Evolutionary conservation across 148 eudicot genomes (phyloP), one percentile per base, ranked within the genome.

Genomic region (Cornus kousa): DNA sequence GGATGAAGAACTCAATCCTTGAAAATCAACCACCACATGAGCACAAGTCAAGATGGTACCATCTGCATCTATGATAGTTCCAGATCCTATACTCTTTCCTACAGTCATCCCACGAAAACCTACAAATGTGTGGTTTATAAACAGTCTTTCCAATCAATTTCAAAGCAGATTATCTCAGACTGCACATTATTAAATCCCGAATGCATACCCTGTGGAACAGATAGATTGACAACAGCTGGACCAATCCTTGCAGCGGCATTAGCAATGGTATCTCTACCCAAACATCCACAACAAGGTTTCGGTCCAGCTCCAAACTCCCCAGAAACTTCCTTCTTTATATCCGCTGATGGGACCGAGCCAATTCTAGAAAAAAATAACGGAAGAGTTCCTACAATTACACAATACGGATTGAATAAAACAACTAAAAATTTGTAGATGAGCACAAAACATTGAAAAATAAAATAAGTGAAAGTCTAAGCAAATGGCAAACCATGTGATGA

Each of bases 191-290:
- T 13, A 57, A 71, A 76, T 68, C 74, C 50, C 31, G 37, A 68
- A 43, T 24, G 48, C 46, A 79, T 87, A 90, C 99, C 90, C 80
- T 86, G 84, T 14, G 92, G 93, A 67, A 91, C 97, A 46, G 97
- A 90, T 70, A 95, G 74, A 84, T 93, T 93, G 78, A 95, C 97
- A 48, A 95, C 97, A 82, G 99, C 94, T 72, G 97, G 93, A 80
- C 97, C 89, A 84, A 93, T 91, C 85, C 79, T 89, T 76, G 99
- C 94, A 85, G 97, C 94, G 39, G 98, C 98, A 84, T 94, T 87
- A 46, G 94, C 93, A 79, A 94, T 88, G 74, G 93, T 87, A 74
- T 94, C 94, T 74, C 89, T 86, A 62, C 91, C 90, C 71, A 92
- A 84, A 80, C 93, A 92, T 77, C 80, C 87, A 62, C 86, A 85